These are phyloP conservation scores for Diaporthe capsici DNA, from an alignment of 2,329 filamentous ascomycete genomes.

Conservation along the genomic window DNA sequence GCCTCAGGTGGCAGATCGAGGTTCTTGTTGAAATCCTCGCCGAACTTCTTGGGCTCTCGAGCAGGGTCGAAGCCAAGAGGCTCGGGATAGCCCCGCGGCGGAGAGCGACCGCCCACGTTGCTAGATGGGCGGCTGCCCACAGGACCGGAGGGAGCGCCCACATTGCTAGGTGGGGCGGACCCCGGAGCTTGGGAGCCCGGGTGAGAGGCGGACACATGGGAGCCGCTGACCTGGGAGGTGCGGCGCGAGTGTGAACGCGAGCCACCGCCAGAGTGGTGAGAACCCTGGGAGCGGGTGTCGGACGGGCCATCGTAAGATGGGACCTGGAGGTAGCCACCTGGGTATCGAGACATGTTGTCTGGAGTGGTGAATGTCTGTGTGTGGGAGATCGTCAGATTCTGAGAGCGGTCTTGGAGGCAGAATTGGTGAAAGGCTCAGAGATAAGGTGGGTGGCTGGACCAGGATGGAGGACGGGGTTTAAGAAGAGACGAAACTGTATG, in stretches of 20 bases:
- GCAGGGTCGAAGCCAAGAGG: constrained; percentile 61
- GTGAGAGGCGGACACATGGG: constrained; percentile 28
- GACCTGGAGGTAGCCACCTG: constrained; percentile 16
- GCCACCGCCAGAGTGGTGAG: constrained; percentile 27
- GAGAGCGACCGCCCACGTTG: constrained; percentile 24
- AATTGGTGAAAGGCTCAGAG: not conserved
- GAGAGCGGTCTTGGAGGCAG: not conserved
- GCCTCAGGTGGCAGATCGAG: constrained; percentile 73
- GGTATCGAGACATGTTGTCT: constrained; percentile 37
- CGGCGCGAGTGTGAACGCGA: constrained; percentile 29
- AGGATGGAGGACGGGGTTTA: not conserved
- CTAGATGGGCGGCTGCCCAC: constrained; percentile 39
- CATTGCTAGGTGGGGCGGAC: constrained; percentile 15
- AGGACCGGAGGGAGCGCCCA: constrained; percentile 30
- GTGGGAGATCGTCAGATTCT: constrained; percentile 20
- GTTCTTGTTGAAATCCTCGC: constrained; percentile 53
- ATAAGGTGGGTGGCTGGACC: not conserved
- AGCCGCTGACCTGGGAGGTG: constrained; percentile 23
- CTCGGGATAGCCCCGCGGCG: constrained; percentile 33
- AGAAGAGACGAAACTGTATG: not conserved
- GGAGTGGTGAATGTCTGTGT: not conserved
- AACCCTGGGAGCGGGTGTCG: constrained; percentile 39
- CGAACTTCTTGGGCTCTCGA: constrained; percentile 47
- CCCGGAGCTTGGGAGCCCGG: constrained; percentile 27
- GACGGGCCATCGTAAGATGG: constrained; percentile 39